Evolutionary conservation across 2,329 filamentous ascomycete genomes (phyloP).

Genomic region (Clonostachys rhizophaga): DNA sequence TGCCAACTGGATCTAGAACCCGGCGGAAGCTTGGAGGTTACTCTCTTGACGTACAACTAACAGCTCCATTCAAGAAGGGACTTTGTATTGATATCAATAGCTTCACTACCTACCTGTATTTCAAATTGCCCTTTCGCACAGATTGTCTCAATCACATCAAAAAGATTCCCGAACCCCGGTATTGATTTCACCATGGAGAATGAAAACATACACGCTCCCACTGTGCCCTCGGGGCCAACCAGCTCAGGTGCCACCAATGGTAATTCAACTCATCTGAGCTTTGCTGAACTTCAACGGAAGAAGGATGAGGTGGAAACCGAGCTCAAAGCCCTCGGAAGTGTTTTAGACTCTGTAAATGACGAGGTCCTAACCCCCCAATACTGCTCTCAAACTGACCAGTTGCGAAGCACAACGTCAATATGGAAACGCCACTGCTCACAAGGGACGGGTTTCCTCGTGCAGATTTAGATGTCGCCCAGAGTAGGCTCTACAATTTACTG

Average conservation of each 20-base stretch:
- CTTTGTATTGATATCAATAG: no score
- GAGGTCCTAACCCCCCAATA: constrained; percentile 1
- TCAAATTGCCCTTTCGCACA: no score
- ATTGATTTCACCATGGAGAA: constrained; percentile 16
- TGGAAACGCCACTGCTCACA: constrained; percentile 84
- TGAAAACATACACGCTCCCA: constrained; percentile 57
- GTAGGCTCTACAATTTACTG: constrained; percentile 39
- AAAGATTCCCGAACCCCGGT: background rate
- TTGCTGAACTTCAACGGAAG: constrained; percentile 75
- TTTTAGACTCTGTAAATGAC: constrained; percentile 75
- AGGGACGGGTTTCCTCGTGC: constrained; percentile 87
- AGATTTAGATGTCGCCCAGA: constrained; percentile 93
- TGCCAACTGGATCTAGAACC: no score
- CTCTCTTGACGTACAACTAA: no score
- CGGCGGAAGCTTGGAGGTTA: no score
- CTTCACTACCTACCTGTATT: no score
- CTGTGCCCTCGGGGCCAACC: constrained; percentile 69
- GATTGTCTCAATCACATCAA: no score
- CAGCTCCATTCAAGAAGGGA: no score
- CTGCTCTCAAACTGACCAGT: constrained; percentile 10
- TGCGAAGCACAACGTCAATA: constrained; percentile 79
- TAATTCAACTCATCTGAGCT: constrained; percentile 58
- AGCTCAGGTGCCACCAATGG: constrained; percentile 57
- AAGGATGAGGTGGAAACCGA: constrained; percentile 85
- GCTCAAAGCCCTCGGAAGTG: constrained; percentile 75